Base-by-base conservation (phyloP, 352 stramenopile genomes). In the Phytopythium ostracodes region DNA sequence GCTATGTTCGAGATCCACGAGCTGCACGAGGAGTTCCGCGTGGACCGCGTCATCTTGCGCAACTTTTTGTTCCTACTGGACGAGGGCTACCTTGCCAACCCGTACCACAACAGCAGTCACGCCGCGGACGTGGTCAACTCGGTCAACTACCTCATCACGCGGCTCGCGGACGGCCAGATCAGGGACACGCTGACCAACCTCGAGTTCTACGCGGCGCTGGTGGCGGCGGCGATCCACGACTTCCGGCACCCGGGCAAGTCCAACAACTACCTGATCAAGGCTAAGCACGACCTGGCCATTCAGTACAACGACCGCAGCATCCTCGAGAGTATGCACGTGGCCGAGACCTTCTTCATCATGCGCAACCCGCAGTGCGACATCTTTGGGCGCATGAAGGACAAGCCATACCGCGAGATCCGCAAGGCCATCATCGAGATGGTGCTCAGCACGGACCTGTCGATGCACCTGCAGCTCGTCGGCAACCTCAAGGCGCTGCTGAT, bases 391-490 rank as follows among this genome's bases (percentile, higher is more conserved):
- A 87, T 96, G 76, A 89, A 88, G 49, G 72, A 86, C 63, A 87
- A 89, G 50, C 75, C 76, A 50, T 91, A 87, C 49, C 77, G 76
- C n/a, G 83, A 92, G 64, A 88, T 91, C 25, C 80, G 83, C 24
- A 92, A 91, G 56, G 81, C 81, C 3, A 94, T 94, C 55, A 94
- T 94, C 38, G 81, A 94, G 61, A 93, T 92, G 79, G 87, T 96
- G n/a, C 72, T 96, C 22, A 88, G 81, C 50, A 96, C 88, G 0
- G 86, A 96, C 66, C 54, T 96, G 49, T 87, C 77, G 20, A 81
- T 93, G 73, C 88, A 96, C 49, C 46, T 93, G 33, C 79, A 94
- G 60, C 72, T 93, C 22, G 84, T 93, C 35, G 80, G 82, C 2
- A 90, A 84, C 47, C 64, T 93, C 25, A 91, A 94, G 59, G 80